Evolutionary conservation across 2,329 filamentous ascomycete species (phyloP), one percentile per base, ranked within the genome.

Genomic region (Ascochyta clinopodiicola): DNA sequence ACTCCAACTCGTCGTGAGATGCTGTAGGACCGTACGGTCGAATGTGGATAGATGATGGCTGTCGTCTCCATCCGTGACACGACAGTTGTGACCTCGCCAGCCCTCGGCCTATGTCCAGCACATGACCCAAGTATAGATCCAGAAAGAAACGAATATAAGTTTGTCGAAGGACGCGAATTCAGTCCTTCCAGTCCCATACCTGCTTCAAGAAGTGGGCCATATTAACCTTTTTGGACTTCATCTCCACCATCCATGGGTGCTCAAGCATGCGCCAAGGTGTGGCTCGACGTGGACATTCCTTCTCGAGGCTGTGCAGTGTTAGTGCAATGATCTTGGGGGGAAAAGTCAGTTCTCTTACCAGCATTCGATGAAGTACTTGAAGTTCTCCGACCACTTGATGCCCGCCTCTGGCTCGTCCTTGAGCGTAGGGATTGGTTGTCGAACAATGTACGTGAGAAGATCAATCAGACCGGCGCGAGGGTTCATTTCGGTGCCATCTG

Each of bases 341-440:
- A 6, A 29, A 9, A 17, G 15, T 19, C 8, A 25, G 17, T 22
- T 2, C 51, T 88, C 91, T 74, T 85, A 98, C 94, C 95, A 98
- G 86, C 93, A 97, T 79, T 97, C 93, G 68, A 99, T 97, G 69
- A 99, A 99, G 75, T 97, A 97, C 77, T 99, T 99, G 79, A 99
- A 98, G 72, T 91, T 96, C 67, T 96, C 91, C 66, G 91, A 96
- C 95, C 95, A 99, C 72, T 88, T 89, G 64, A 99, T 96, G 56
- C 88, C 88, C 64, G 90, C 91, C 29, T 92, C 87, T 0, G 91
- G 91, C 77, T 99, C 95, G 66, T 99, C 95, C 77, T 97, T 98
- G 61, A 99, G 81, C 75, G 92, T 96, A 2, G 95, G 95, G 56
- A 98, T 96, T 3, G 91, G 89, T 75, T 99, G 95, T 64, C 92